Evolutionary conservation across 306 rosid genomes (phyloP).

Genomic region (Cucurbita maxima): DNA sequence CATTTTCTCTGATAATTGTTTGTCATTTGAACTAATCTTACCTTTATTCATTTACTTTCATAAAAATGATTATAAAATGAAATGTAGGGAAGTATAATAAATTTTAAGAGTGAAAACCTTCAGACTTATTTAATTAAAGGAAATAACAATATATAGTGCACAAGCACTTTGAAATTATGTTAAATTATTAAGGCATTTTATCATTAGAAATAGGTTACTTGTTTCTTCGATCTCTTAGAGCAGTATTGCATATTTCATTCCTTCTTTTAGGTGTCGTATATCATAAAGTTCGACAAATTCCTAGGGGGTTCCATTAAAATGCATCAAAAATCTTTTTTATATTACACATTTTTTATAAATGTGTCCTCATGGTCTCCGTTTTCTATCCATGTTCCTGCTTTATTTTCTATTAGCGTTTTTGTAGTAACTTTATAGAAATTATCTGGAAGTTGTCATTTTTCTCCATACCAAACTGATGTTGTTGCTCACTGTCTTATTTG

Average conservation of each 20-base stretch:
- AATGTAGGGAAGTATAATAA: neutral
- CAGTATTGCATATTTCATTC: neutral
- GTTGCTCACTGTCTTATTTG: neutral
- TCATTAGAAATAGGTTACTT: neutral
- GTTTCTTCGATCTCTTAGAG: neutral
- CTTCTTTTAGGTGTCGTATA: neutral
- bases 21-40: neutral
- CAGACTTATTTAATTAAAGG: neutral
- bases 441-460: neutral
- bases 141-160: neutral
- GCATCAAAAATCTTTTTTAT: neutral
- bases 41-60: too few species aligned
- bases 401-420: too few species aligned
- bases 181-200: neutral
- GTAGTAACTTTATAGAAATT: neutral
- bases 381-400: neutral
- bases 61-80: neutral
- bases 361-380: neutral
- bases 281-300: neutral
- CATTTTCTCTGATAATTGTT: neutral
- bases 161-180: neutral
- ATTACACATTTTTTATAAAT: neutral
- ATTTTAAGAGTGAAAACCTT: neutral
- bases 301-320: neutral
- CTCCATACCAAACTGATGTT: neutral